Conservation (phyloP, 352 stramenopile genomes). For the Phytophthora crassamura region DNA sequence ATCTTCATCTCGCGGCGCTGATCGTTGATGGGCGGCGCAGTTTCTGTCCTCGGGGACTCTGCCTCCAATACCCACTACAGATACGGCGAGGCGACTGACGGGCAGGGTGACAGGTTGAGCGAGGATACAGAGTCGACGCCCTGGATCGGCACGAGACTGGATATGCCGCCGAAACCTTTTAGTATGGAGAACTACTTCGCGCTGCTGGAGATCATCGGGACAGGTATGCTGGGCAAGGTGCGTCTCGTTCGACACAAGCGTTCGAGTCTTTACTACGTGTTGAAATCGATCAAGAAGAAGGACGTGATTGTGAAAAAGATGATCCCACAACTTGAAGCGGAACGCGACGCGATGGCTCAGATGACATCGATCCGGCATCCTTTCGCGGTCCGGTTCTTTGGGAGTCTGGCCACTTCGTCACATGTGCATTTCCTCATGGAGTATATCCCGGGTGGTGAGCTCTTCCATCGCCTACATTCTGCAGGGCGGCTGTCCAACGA, state of each 20-base stretch:
- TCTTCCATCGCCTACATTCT: slow-evolving; percentile 63
- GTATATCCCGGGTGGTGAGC: slow-evolving; percentile 69
- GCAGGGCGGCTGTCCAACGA: slow-evolving; percentile 64
- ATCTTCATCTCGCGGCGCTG: slow-evolving; percentile 5
- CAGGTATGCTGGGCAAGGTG: slow-evolving; percentile 77
- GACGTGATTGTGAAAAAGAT: slow-evolving; percentile 67
- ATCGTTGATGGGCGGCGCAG: slow-evolving; percentile 32
- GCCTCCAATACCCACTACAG: slow-evolving; percentile 19
- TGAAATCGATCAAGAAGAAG: slow-evolving; percentile 82
- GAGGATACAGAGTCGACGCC: background rate
- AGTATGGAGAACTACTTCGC: slow-evolving; percentile 66
- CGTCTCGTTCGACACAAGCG: slow-evolving; percentile 67
- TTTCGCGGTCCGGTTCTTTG: slow-evolving; percentile 68
- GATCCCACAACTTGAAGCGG: slow-evolving; percentile 57
- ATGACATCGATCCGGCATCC: slow-evolving; percentile 53
- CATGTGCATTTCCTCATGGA: slow-evolving; percentile 79
- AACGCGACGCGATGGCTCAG: slow-evolving; percentile 53
- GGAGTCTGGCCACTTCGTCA: slow-evolving; percentile 59
- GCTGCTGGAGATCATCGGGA: slow-evolving; percentile 64
- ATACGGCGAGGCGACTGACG: slow-evolving; percentile 25
- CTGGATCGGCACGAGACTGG: slow-evolving; percentile 63
- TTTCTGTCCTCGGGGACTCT: slow-evolving; percentile 29
- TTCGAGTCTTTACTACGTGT: slow-evolving; percentile 63
- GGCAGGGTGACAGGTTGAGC: slow-evolving; percentile 6
- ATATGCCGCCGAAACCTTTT: slow-evolving; percentile 63